These are phyloP conservation scores for Ceratocystiopsis brevicomis DNA, from an alignment of 2,329 filamentous ascomycete genomes.

Conservation along the genomic window DNA sequence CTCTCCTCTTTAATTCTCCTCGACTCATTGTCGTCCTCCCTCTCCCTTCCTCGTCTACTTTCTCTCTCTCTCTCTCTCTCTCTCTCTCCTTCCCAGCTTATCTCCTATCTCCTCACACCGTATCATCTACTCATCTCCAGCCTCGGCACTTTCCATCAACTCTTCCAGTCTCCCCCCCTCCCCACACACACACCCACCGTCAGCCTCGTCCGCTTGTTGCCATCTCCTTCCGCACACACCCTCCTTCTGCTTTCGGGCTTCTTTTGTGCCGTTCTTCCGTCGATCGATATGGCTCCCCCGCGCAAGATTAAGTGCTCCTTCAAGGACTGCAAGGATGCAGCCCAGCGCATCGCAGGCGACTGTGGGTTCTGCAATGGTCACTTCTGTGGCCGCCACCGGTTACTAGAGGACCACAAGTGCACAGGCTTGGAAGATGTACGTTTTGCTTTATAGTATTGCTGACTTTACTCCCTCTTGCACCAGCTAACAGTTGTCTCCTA, in stretches of 20 bases:
- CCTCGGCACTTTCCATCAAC: not conserved
- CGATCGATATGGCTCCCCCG: slow-evolving; percentile 35
- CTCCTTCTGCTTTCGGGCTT: not conserved
- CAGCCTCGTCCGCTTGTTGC: not conserved
- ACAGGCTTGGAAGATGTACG: slow-evolving; percentile 72
- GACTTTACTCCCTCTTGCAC: not conserved
- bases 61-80: not conserved
- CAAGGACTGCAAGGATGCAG: slow-evolving; percentile 72
- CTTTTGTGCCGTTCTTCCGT: slow-evolving; percentile 1
- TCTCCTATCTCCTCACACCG: not conserved
- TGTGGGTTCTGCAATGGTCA: slow-evolving; percentile 88
- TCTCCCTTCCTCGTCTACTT: not conserved
- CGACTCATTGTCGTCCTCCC: not conserved
- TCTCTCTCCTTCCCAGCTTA: not conserved
- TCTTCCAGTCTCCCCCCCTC: not conserved
- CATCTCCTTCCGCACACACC: not conserved
- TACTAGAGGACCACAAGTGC: slow-evolving; percentile 90
- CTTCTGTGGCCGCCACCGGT: slow-evolving; percentile 85
- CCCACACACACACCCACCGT: no score
- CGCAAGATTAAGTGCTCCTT: slow-evolving; percentile 74
- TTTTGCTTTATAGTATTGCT: slow-evolving; percentile 7
- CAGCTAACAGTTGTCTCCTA: slow-evolving; percentile 2
- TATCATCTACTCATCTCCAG: no score
- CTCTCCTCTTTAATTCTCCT: not conserved
- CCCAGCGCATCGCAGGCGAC: slow-evolving; percentile 87